phyloP scores from a whole-genome alignment of 345 rosid genomes.

The Hypericum androsaemum region DNA sequence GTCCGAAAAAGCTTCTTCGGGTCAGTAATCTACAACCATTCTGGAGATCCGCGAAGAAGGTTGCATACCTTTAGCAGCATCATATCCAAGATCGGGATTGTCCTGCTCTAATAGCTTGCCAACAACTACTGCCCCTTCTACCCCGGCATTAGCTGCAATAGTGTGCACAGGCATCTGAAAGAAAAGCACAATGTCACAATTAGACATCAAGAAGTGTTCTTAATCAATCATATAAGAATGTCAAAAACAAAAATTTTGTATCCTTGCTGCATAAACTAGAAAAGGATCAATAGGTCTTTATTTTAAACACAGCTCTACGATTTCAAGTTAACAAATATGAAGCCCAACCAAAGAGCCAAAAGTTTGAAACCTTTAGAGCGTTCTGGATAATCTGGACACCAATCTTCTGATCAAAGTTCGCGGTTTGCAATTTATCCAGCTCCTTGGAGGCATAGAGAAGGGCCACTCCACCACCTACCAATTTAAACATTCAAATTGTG shows the following conservation, averaged over 20 bases:
- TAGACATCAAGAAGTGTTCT: too few relatives aligned
- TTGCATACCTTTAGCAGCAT: slow-evolving; percentile 39
- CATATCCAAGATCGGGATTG: slow-evolving; percentile 33
- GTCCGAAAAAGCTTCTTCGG: too few relatives aligned
- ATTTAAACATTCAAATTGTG: background rate
- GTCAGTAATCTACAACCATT: background rate
- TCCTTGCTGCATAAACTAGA: too few relatives aligned
- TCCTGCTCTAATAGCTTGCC: slow-evolving; percentile 37
- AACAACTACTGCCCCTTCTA: slow-evolving; percentile 38
- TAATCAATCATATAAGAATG: too few relatives aligned
- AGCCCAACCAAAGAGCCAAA: background rate
- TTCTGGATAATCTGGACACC: slow-evolving; percentile 26
- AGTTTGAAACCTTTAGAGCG: slow-evolving; percentile 16
- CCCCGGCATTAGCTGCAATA: slow-evolving; percentile 34
- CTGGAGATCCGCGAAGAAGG: background rate
- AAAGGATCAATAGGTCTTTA: too few relatives aligned
- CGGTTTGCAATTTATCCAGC: slow-evolving; percentile 20
- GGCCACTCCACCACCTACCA: slow-evolving; percentile 23
- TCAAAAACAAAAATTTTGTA: too few relatives aligned
- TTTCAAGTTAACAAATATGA: background rate
- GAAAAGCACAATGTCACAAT: slow-evolving; percentile 2
- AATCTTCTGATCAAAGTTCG: slow-evolving; percentile 23
- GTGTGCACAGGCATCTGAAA: slow-evolving; percentile 29
- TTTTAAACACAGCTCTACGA: too few relatives aligned
- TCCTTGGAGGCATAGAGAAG: slow-evolving; percentile 24